These are phyloP conservation scores for Psilocybe cubensis DNA, from an alignment of 768 basidiomycete species.

Conservation along the genomic window DNA sequence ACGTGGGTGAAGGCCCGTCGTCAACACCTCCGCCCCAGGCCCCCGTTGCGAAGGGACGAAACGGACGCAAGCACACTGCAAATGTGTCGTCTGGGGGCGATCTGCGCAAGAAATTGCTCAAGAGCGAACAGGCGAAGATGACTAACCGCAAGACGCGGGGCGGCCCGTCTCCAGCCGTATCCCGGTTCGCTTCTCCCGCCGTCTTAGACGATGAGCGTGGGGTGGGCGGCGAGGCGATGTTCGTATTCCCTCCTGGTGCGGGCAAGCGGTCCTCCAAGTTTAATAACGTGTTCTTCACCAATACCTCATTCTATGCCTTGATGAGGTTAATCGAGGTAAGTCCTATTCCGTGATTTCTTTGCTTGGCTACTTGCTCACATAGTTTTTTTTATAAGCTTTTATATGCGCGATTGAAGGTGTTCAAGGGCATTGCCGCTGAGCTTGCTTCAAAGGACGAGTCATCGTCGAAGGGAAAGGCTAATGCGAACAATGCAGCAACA, in stretches of 20 bases:
- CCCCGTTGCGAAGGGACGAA: constrained; percentile 34
- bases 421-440: constrained; percentile 72
- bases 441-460: constrained; percentile 24
- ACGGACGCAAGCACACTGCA: constrained; percentile 30
- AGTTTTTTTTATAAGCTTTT: constrained; percentile 56
- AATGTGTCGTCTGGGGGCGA: constrained; percentile 50
- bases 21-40: background rate
- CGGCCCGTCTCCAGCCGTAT: constrained; percentile 53
- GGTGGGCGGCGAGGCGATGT: constrained; percentile 5
- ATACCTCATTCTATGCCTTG: constrained; percentile 86
- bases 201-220: constrained; percentile 44
- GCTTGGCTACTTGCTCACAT: background rate
- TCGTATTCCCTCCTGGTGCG: constrained; percentile 11
- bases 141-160: constrained; percentile 62
- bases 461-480: background rate
- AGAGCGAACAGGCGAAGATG: constrained; percentile 82
- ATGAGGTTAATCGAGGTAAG: constrained; percentile 84
- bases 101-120: constrained; percentile 77
- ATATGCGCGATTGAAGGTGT: constrained; percentile 78
- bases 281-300: constrained; percentile 79
- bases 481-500: constrained; percentile 30
- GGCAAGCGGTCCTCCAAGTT: constrained; percentile 36
- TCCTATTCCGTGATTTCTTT: constrained; percentile 22
- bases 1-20: background rate
- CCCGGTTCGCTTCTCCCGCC: constrained; percentile 67